Evolutionary conservation across 192 early-diverging fungal species (phyloP).

Genomic region (Entomortierella parvispora): DNA sequence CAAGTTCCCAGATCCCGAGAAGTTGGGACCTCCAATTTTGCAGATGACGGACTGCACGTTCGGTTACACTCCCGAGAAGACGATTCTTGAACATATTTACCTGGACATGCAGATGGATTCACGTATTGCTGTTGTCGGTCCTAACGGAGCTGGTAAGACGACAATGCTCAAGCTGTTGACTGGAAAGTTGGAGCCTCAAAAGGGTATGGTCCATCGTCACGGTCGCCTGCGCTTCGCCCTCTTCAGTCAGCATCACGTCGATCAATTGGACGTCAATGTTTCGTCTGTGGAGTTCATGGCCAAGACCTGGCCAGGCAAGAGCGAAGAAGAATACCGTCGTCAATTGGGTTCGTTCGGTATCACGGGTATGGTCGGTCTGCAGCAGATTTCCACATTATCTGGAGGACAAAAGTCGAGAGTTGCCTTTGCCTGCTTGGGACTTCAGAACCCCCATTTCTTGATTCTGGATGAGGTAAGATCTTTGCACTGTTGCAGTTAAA

Average conservation of each 20-base stretch:
- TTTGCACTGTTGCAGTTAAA: too few relatives aligned
- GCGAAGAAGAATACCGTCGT: slow-evolving; percentile 96
- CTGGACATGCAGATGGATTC: slow-evolving; percentile 97
- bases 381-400: slow-evolving; percentile 92
- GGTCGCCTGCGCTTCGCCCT: slow-evolving; percentile 93
- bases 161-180: slow-evolving; percentile 95
- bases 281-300: slow-evolving; percentile 91
- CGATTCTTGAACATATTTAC: slow-evolving; percentile 86
- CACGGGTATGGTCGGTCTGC: slow-evolving; percentile 95
- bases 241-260: slow-evolving; percentile 98
- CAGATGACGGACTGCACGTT: slow-evolving; percentile 94
- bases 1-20: slow-evolving; percentile 93
- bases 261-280: slow-evolving; percentile 90
- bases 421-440: slow-evolving; percentile 95
- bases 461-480: slow-evolving; percentile 91
- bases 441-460: slow-evolving; percentile 91
- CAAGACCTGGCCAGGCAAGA: slow-evolving; percentile 88
- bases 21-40: slow-evolving; percentile 95
- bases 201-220: slow-evolving; percentile 89
- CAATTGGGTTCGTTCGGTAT: slow-evolving; percentile 95
- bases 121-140: slow-evolving; percentile 98
- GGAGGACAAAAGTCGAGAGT: slow-evolving; percentile 98
- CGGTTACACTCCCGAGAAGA: slow-evolving; percentile 82
- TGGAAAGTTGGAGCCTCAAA: slow-evolving; percentile 80
- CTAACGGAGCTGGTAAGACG: slow-evolving; percentile 98